Conservation (phyloP, 306 rosid species). For the Rubus idaeus region DNA sequence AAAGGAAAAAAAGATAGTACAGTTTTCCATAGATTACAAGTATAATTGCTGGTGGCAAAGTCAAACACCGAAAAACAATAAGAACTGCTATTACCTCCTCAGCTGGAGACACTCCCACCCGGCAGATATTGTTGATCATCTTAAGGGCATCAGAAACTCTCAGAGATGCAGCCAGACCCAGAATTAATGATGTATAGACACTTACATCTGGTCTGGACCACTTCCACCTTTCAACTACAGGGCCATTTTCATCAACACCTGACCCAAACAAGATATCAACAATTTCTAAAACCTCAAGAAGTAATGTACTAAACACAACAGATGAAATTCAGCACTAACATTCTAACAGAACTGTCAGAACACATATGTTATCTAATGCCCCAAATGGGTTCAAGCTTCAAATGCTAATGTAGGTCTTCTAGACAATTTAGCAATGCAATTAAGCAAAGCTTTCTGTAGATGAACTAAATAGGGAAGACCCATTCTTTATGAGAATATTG, state of each 20-base stretch:
- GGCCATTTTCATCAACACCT: constrained; percentile 48
- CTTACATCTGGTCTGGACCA: constrained; percentile 82
- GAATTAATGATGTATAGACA: constrained; percentile 58
- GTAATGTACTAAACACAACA: background rate
- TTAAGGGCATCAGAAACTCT: constrained; percentile 90
- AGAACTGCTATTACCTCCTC: constrained; percentile 65
- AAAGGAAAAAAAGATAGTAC: background rate
- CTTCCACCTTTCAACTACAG: constrained; percentile 66
- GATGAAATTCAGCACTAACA: background rate
- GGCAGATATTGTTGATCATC: constrained; percentile 67
- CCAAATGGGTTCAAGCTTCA: background rate
- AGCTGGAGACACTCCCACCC: constrained; percentile 80
- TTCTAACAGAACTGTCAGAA: background rate
- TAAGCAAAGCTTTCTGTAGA: background rate
- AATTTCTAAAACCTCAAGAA: constrained; percentile 2
- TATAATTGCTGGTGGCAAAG: background rate
- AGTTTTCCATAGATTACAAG: background rate
- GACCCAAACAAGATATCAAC: constrained; percentile 21
- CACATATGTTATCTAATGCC: background rate
- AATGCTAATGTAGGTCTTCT: background rate
- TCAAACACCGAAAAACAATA: background rate
- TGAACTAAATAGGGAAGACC: background rate
- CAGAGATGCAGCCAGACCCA: constrained; percentile 74
- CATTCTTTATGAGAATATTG: background rate
- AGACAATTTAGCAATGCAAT: background rate